phyloP scores from a whole-genome alignment of 2,329 filamentous ascomycete genomes.

The Anthostomella pinea region DNA sequence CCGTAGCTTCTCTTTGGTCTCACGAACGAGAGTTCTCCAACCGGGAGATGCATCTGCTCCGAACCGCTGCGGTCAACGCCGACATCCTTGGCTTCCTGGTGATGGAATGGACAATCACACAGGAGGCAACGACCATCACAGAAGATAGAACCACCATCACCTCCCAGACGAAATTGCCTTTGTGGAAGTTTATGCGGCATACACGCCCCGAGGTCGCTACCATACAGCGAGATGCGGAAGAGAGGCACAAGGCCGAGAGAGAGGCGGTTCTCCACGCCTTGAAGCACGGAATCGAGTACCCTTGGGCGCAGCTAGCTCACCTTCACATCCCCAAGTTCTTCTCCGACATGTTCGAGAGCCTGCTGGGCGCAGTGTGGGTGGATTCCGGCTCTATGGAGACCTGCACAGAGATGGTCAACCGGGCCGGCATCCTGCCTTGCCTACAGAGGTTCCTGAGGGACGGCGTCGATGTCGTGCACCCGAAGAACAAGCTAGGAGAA shows the following conservation, averaged over 20 bases:
- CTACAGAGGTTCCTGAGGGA: slow-evolving; percentile 60
- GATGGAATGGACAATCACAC: slow-evolving; percentile 51
- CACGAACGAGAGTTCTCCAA: slow-evolving; percentile 41
- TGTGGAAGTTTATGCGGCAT: slow-evolving; percentile 72
- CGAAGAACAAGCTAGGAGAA: slow-evolving; percentile 66
- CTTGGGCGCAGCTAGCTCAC: slow-evolving; percentile 70
- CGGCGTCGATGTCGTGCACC: slow-evolving; percentile 56
- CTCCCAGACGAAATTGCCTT: slow-evolving; percentile 35
- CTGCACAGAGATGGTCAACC: slow-evolving; percentile 60
- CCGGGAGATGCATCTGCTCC: slow-evolving; percentile 70
- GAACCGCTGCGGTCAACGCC: slow-evolving; percentile 74
- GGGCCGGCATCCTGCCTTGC: slow-evolving; percentile 62
- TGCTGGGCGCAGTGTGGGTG: slow-evolving; percentile 80
- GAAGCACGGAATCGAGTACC: slow-evolving; percentile 54
- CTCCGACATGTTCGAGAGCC: slow-evolving; percentile 77
- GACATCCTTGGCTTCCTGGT: slow-evolving; percentile 76
- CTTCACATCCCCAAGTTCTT: slow-evolving; percentile 72
- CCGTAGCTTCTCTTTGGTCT: slow-evolving; percentile 61
- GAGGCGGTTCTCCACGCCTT: slow-evolving; percentile 51
- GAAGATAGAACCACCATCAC: slow-evolving; percentile 24
- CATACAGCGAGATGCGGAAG: slow-evolving; percentile 42
- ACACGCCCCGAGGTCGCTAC: slow-evolving; percentile 44
- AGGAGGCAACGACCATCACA: slow-evolving; percentile 30
- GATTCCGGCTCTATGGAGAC: slow-evolving; percentile 64
- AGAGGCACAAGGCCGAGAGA: slow-evolving; percentile 48